Evolutionary conservation across 2,329 filamentous ascomycete genomes (phyloP).

Genomic region (Fusarium temperatum): DNA sequence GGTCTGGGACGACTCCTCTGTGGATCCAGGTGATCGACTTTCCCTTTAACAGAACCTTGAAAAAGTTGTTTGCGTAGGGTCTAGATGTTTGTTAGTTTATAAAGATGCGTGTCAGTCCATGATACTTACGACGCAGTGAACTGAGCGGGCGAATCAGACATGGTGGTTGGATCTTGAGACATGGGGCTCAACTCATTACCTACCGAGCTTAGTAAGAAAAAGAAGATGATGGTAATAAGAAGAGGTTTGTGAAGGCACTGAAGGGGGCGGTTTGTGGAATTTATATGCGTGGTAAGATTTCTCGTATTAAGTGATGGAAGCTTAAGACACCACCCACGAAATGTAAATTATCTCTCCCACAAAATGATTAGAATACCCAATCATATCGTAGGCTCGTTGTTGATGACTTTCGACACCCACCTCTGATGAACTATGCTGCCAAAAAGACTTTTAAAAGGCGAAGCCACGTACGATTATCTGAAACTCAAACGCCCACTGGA

Average conservation of each 20-base stretch:
- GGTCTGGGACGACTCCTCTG: not conserved
- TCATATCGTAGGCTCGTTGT: rapidly evolving
- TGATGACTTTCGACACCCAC: no score
- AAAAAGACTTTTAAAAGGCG: not conserved
- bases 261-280: not conserved
- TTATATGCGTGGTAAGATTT: not conserved
- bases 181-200: not conserved
- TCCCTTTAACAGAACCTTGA: not conserved
- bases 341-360: not conserved
- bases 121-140: not conserved
- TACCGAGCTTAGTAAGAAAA: not conserved
- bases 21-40: not conserved
- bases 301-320: not conserved
- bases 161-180: not conserved
- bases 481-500: not conserved
- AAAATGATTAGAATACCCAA: not conserved
- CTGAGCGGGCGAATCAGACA: no score
- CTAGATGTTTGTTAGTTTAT: not conserved
- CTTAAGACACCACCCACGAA: not conserved
- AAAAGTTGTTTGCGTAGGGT: not conserved
- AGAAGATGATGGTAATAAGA: not conserved
- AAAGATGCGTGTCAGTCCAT: rapidly evolving
- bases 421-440: no score
- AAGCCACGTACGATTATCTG: rapidly evolving
- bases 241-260: not conserved